Evolutionary conservation across 108 stramenopile genomes (phyloP).

Genomic region (Parietichytrium sp.): DNA sequence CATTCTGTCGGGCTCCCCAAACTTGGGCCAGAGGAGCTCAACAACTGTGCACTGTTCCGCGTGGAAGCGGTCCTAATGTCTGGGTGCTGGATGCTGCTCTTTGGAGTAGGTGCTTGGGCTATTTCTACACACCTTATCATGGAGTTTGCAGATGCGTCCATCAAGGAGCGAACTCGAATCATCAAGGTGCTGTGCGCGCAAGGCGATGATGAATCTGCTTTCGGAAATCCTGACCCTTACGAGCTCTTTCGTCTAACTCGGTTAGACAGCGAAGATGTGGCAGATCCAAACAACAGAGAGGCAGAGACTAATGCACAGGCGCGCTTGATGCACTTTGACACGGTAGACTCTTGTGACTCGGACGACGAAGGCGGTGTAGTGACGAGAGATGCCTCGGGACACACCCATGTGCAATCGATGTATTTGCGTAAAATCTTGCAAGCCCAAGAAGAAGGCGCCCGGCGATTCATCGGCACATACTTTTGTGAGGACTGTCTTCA

Average conservation of each 20-base stretch:
- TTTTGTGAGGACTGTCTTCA: conserved; percentile 15
- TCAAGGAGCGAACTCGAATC: conserved; percentile 19
- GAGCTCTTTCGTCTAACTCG: neutral
- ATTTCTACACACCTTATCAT: conserved; percentile 13
- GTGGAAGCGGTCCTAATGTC: conserved; percentile 22
- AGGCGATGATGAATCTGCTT: neutral
- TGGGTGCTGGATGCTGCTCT: conserved; percentile 11
- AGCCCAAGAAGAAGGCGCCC: conserved; percentile 36
- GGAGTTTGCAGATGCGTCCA: conserved; percentile 28
- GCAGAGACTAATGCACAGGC: too few relatives aligned
- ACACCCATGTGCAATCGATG: too few relatives aligned
- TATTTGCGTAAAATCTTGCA: neutral
- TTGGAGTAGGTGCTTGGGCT: conserved; percentile 14
- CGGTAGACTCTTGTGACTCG: too few relatives aligned
- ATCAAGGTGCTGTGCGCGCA: neutral
- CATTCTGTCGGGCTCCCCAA: neutral
- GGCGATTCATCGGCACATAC: conserved; percentile 13
- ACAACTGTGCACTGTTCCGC: conserved; percentile 31
- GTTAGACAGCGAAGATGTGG: too few relatives aligned
- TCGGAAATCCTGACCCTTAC: neutral
- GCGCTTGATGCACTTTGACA: too few relatives aligned
- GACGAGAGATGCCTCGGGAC: too few relatives aligned
- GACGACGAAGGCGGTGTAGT: too few relatives aligned
- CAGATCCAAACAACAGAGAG: too few relatives aligned
- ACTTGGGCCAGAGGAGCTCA: neutral